A percentile compares a stretch with the other conserved stretches of the same genome.
These are phyloP conservation scores for Actinomucor elegans DNA, from an alignment of 371 early-diverging fungal species.

Conservation along the genomic window DNA sequence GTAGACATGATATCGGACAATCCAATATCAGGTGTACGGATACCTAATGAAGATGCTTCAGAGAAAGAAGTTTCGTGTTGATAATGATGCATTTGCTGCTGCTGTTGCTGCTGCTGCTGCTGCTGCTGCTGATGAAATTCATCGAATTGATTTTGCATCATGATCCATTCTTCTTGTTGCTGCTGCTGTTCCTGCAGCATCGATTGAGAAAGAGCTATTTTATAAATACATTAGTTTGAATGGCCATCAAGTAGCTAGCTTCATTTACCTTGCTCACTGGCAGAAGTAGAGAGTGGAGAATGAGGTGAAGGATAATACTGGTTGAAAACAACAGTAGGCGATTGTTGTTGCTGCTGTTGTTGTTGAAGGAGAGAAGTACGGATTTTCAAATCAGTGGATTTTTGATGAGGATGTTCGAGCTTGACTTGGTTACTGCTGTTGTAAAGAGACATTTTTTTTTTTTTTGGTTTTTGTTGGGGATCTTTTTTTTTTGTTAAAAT, in stretches of 20 bases:
- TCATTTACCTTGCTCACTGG: conserved; percentile 14
- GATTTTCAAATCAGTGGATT: conserved; percentile 13
- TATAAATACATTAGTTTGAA: too few species aligned
- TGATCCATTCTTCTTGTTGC: conserved; percentile 3
- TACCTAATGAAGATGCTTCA: conserved; percentile 18
- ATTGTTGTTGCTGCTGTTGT: too few species aligned
- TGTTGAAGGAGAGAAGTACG: conserved; percentile 4
- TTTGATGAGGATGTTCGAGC: too few species aligned
- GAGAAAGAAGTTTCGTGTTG: not conserved
- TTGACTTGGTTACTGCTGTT: conserved; percentile 1
- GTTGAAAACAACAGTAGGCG: not conserved
- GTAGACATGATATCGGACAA: conserved; percentile 6
- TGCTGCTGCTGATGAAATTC: not conserved
- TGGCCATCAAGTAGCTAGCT: not conserved
- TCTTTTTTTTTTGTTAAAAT: too few species aligned
- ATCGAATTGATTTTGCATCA: conserved; percentile 7
- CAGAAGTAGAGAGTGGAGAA: not conserved
- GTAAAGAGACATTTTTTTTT: conserved; percentile 1
- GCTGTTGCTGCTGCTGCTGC: not conserved
- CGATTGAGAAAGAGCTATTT: too few species aligned
- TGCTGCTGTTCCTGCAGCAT: conserved; percentile 1
- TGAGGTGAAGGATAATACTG: conserved; percentile 14
- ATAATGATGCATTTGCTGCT: not conserved
- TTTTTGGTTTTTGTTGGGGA: not conserved
- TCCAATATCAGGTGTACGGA: conserved; percentile 24